Conservation (phyloP, 371 early-diverging fungal genomes). For the Chytridium lagenaria region DNA sequence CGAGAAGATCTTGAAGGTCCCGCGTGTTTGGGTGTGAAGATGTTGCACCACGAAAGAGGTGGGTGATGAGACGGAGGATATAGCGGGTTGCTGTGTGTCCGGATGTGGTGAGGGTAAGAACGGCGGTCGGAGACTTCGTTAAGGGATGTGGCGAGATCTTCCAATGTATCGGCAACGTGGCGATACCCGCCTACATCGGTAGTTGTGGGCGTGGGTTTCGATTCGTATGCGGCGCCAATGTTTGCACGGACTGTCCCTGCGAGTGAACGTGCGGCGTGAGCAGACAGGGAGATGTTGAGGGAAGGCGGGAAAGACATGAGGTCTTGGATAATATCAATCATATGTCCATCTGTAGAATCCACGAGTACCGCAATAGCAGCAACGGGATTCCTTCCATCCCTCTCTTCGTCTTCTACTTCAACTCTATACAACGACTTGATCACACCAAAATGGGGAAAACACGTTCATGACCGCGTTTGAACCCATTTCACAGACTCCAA, state of each 20-base stretch:
- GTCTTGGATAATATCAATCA: background rate
- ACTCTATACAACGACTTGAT: background rate
- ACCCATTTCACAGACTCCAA: too few relatives aligned
- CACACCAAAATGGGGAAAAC: too few relatives aligned
- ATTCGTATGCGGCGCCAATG: background rate
- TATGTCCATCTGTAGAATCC: background rate
- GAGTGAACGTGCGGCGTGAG: background rate
- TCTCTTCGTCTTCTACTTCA: background rate
- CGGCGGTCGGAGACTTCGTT: conserved; percentile 11
- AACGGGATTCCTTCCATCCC: background rate
- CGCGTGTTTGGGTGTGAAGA: background rate
- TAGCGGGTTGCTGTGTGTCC: background rate
- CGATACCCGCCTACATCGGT: background rate
- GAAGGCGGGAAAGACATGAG: background rate
- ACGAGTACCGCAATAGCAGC: background rate
- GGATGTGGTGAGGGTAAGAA: background rate
- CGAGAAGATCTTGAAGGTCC: background rate
- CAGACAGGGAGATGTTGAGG: conserved; percentile 1
- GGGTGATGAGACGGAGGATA: background rate
- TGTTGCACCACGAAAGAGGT: background rate
- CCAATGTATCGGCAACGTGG: background rate
- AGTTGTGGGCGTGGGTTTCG: background rate
- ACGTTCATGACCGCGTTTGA: too few relatives aligned
- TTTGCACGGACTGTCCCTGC: background rate
- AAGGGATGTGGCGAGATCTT: background rate